A percentile compares a stretch with the other conserved stretches of the same genome.
phyloP scores from a whole-genome alignment of 1,139 yeast species.

The Nakaseomyces kungkrabaensis region DNA sequence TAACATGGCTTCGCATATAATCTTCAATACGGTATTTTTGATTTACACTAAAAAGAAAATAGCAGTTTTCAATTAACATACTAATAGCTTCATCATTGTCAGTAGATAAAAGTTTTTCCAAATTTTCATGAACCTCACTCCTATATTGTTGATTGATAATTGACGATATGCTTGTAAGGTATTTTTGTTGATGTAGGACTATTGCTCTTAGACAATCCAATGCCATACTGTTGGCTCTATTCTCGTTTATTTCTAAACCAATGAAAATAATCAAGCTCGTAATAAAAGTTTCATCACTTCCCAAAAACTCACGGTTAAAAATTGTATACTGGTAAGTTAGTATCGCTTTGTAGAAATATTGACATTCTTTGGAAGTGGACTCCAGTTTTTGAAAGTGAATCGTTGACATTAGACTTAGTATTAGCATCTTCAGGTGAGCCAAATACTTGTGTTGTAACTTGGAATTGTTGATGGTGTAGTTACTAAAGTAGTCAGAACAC shows the following conservation, averaged over 20 bases:
- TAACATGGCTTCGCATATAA: not conserved
- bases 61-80: not conserved
- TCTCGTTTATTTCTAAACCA: conserved; percentile 1
- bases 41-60: conserved; percentile 1
- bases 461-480: not conserved
- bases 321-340: not conserved
- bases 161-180: not conserved
- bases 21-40: conserved; percentile 1
- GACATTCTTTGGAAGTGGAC: not conserved
- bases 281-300: not conserved
- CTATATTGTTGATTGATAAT: not conserved
- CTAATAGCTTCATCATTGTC: conserved; percentile 1
- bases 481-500: not conserved
- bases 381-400: conserved; percentile 1
- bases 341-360: not conserved
- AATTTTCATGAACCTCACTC: not conserved
- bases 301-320: not conserved
- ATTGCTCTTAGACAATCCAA: conserved; percentile 1
- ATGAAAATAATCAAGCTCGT: not conserved
- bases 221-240: not conserved
- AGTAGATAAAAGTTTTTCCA: not conserved
- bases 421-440: not conserved
- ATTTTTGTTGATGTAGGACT: not conserved
- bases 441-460: not conserved
- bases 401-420: not conserved